Percentiles rank a stretch among this genome's conserved stretches.
Conservation (phyloP, 805 yeast genomes). For the Candida incommunis region DNA sequence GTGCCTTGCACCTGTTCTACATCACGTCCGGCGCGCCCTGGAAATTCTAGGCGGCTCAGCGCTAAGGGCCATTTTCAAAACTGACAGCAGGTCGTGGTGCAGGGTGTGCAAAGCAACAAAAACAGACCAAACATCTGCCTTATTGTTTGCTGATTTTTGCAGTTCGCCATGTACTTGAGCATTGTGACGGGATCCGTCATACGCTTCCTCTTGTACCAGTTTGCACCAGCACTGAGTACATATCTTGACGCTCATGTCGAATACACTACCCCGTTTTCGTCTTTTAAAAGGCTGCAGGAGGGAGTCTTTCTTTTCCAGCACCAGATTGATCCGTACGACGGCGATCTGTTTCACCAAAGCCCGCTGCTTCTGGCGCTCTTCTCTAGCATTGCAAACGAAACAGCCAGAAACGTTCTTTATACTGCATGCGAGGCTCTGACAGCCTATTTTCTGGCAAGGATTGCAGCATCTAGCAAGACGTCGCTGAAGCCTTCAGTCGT, state of each 20-base stretch:
- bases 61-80: too few relatives aligned
- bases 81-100: too few relatives aligned
- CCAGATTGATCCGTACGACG: conserved; percentile 58
- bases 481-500: conserved; percentile 29
- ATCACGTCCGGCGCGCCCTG: too few relatives aligned
- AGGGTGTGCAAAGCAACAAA: too few relatives aligned
- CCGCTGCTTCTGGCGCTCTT: conserved; percentile 52
- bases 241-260: conserved; percentile 39
- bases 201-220: conserved; percentile 11
- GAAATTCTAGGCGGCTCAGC: too few relatives aligned
- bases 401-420: conserved; percentile 29
- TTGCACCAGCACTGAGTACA: conserved; percentile 15
- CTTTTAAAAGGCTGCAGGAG: conserved; percentile 47
- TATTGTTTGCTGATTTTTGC: too few relatives aligned
- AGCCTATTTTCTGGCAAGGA: conserved; percentile 36
- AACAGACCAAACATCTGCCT: too few relatives aligned
- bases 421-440: conserved; percentile 45
- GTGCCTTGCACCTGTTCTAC: too few relatives aligned
- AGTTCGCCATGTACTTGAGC: background rate
- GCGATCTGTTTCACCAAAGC: conserved; percentile 79
- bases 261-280: conserved; percentile 59
- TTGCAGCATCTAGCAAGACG: conserved; percentile 23
- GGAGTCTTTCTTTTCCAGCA: conserved; percentile 48
- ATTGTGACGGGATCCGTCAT: conserved; percentile 10
- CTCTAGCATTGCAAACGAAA: conserved; percentile 7